Conservation (phyloP, 2,329 filamentous ascomycete species). For the Dactylonectria macrodidyma region DNA sequence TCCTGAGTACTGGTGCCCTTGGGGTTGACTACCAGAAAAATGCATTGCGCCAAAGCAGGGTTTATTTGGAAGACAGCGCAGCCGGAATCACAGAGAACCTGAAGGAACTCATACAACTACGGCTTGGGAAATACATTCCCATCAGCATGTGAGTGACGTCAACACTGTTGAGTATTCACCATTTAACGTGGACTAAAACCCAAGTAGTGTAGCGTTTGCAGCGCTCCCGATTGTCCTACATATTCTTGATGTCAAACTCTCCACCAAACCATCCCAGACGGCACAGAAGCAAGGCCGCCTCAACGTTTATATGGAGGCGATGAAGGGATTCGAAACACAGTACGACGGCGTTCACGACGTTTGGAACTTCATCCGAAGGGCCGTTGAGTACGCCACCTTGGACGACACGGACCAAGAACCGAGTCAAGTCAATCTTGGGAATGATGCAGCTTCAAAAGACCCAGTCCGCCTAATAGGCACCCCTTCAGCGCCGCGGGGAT, state of each 20-base stretch:
- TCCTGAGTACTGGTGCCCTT: conserved; percentile 17
- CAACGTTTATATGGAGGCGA: conserved; percentile 29
- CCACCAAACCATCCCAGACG: conserved; percentile 29
- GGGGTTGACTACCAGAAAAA: not conserved
- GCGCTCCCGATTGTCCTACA: conserved; percentile 33
- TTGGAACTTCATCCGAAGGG: conserved; percentile 28
- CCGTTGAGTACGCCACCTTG: conserved; percentile 21
- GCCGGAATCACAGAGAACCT: conserved; percentile 29
- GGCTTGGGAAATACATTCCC: conserved; percentile 28
- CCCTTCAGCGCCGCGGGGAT: not conserved
- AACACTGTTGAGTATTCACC: too few relatives aligned
- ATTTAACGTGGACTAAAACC: not conserved
- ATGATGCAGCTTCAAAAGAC: not conserved
- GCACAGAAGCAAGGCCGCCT: conserved; percentile 33
- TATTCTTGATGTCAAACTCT: conserved; percentile 33
- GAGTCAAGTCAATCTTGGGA: not conserved
- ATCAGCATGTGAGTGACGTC: conserved; percentile 32
- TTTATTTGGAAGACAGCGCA: conserved; percentile 22
- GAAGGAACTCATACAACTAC: conserved; percentile 32
- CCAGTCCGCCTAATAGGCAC: not conserved
- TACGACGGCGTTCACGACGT: conserved; percentile 36
- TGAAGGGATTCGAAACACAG: conserved; percentile 28
- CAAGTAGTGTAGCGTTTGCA: conserved; percentile 27
- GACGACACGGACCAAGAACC: conserved; percentile 1
- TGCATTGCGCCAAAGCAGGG: conserved; percentile 8